Evolutionary conservation across 805 yeast genomes (phyloP).

Genomic region (Candida quercuum): DNA sequence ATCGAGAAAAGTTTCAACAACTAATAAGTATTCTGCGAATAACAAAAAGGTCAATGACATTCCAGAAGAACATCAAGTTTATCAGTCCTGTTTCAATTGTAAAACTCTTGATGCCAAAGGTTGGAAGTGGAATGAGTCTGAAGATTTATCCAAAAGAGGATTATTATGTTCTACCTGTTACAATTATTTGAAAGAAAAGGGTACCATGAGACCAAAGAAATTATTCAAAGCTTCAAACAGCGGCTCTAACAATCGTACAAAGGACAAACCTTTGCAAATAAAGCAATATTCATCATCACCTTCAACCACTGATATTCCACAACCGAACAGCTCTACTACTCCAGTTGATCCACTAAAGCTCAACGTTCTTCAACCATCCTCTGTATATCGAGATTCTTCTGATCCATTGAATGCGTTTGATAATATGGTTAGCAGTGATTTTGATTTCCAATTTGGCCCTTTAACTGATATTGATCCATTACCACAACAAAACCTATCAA

Average conservation of each 20-base stretch:
- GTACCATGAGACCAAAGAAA: constrained; percentile 22
- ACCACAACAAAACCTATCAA: constrained; percentile 12
- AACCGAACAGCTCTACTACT: constrained; percentile 13
- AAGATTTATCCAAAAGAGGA: constrained; percentile 19
- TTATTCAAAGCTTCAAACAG: constrained; percentile 5
- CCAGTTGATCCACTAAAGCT: constrained; percentile 7
- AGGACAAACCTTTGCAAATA: constrained; percentile 2
- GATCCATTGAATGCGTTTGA: constrained; percentile 35
- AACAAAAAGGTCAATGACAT: constrained; percentile 3
- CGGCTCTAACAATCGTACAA: not conserved
- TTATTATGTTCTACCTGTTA: constrained; percentile 22
- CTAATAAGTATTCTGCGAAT: not conserved
- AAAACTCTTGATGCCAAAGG: constrained; percentile 19
- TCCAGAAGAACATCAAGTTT: constrained; percentile 11
- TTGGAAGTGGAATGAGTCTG: constrained; percentile 25
- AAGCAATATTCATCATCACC: constrained; percentile 12
- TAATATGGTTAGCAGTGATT: constrained; percentile 23
- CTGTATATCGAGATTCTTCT: constrained; percentile 17
- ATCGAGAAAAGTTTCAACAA: constrained; percentile 3
- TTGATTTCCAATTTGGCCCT: constrained; percentile 26
- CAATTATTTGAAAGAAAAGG: constrained; percentile 18
- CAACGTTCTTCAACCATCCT: not conserved
- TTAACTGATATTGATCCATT: constrained; percentile 26
- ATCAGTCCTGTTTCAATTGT: constrained; percentile 23
- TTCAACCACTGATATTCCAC: too few relatives aligned